Conservation (phyloP, 179 eudicot genomes). For the Spinacia oleracea region DNA sequence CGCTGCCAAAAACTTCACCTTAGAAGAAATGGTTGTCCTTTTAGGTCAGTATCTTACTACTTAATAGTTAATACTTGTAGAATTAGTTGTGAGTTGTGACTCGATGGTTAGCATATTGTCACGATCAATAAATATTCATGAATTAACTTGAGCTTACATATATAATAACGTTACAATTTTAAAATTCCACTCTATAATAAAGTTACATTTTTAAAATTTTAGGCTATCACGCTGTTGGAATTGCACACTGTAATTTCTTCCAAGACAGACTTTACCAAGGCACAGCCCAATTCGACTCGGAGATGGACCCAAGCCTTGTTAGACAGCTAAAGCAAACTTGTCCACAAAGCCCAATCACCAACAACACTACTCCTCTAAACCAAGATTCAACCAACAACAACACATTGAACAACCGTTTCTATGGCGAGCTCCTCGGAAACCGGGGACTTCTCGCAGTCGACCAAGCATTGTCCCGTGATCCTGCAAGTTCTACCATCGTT, state of each 20-base stretch:
- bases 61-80: no score
- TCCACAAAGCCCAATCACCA: neutral
- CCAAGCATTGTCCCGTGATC: conserved; percentile 39
- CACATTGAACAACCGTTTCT: conserved; percentile 45
- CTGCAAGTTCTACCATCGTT: conserved; percentile 30
- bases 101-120: no score
- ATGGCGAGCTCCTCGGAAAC: conserved; percentile 30
- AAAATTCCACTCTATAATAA: no score
- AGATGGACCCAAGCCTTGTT: conserved; percentile 35
- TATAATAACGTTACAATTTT: no score
- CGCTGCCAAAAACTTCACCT: conserved; percentile 17
- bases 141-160: no score
- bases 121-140: no score
- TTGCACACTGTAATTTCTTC: conserved; percentile 42
- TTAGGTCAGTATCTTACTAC: conserved; percentile 25
- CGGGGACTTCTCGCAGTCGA: conserved; percentile 52
- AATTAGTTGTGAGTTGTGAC: no score
- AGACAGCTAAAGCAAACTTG: conserved; percentile 27
- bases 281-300: conserved; percentile 33
- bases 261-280: conserved; percentile 29
- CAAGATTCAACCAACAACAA: conserved; percentile 38
- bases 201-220: neutral
- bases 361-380: conserved; percentile 35
- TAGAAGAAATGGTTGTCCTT: conserved; percentile 30
- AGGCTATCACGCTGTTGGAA: conserved; percentile 59